Percentiles rank a stretch among this genome's conserved stretches.
These are phyloP conservation scores for Verticillium klebahnii DNA, from an alignment of 2,329 filamentous ascomycete species.

Conservation along the genomic window DNA sequence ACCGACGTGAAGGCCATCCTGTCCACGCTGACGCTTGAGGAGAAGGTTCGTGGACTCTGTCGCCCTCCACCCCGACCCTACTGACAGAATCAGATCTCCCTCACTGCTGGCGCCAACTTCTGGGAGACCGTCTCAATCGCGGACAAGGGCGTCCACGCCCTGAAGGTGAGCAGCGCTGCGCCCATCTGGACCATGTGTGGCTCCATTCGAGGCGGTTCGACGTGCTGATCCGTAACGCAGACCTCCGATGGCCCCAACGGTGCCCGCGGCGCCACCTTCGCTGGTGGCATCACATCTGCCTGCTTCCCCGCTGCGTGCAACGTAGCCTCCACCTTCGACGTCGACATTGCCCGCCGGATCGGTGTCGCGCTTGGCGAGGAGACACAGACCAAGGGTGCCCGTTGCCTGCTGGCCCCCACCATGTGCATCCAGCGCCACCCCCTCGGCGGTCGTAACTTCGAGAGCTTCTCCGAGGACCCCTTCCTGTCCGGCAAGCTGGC, in stretches of 20 bases:
- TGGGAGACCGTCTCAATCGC: conserved; percentile 2
- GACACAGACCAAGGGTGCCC: conserved; percentile 48
- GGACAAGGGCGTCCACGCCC: background rate
- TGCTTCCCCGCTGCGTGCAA: conserved; percentile 57
- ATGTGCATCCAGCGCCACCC: conserved; percentile 6
- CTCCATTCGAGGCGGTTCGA: background rate
- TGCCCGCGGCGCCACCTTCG: conserved; percentile 62
- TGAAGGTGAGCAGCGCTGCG: background rate
- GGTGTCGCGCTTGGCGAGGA: conserved; percentile 48
- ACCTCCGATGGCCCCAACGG: conserved; percentile 17
- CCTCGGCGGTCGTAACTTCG: conserved; percentile 34
- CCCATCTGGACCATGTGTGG: background rate
- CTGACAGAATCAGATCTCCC: conserved; percentile 2
- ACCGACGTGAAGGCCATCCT: conserved; percentile 12
- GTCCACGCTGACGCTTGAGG: conserved; percentile 11
- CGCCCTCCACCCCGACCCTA: no score
- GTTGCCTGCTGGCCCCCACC: conserved; percentile 5
- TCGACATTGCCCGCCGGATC: conserved; percentile 43
- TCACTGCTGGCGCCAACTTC: conserved; percentile 3
- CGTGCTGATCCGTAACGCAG: conserved; percentile 1
- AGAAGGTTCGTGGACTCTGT: conserved; percentile 4
- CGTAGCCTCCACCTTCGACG: conserved; percentile 54
- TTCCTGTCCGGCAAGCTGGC: conserved; percentile 3
- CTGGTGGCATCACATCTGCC: conserved; percentile 57
- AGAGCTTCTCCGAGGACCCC: conserved; percentile 4